Percentiles rank a stretch among this genome's conserved stretches.
Conservation (phyloP, 2,329 filamentous ascomycete species). For the Rhynchosporium secalis region DNA sequence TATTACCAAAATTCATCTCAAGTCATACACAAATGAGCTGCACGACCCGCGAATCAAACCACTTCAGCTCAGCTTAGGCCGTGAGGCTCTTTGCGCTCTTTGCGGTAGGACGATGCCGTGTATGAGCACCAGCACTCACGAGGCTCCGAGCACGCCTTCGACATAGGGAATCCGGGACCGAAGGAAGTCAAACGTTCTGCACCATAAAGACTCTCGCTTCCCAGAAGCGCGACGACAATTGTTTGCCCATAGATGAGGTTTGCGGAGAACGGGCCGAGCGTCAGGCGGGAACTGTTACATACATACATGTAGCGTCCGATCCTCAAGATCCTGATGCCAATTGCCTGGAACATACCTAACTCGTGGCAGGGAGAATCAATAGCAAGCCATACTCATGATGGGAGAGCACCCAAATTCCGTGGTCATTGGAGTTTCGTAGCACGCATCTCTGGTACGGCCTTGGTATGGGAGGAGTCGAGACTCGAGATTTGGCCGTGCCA, state of each 20-base stretch:
- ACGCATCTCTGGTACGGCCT: constrained; percentile 11
- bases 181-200: neutral
- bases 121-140: constrained; percentile 21
- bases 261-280: constrained; percentile 15
- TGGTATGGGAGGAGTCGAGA: constrained; percentile 9
- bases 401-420: constrained; percentile 1
- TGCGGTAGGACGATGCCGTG: constrained; percentile 8
- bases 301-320: constrained; percentile 19
- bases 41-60: constrained; percentile 24
- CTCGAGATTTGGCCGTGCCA: constrained; percentile 1
- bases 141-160: constrained; percentile 11
- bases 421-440: constrained; percentile 7
- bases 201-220: neutral
- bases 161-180: constrained; percentile 3
- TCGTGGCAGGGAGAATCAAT: too few species aligned
- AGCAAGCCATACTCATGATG: neutral
- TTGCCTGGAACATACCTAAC: neutral
- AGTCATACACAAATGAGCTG: constrained; percentile 11
- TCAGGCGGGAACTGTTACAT: constrained; percentile 22
- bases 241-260: constrained; percentile 10
- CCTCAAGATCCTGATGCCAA: constrained; percentile 9
- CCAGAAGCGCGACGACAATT: constrained; percentile 21
- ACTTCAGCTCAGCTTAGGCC: neutral
- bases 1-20: neutral
- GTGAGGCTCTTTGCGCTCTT: neutral